Conservation (phyloP, 495 filamentous ascomycete genomes). For the Parathielavia appendiculata region DNA sequence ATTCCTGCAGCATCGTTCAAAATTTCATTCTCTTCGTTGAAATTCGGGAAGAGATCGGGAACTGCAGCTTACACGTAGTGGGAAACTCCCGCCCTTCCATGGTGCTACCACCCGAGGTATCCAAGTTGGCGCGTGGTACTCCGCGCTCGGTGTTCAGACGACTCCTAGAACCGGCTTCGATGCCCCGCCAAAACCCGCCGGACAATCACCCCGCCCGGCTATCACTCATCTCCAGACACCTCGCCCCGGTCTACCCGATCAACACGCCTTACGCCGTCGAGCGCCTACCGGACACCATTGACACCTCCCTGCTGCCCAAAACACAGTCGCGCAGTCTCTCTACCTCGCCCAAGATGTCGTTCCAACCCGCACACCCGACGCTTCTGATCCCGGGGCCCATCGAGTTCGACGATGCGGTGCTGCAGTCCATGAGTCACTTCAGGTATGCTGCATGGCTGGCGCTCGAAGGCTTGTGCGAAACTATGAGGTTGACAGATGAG, state of each 20-base stretch:
- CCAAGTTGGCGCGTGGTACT: constrained; percentile 33
- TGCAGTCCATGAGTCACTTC: constrained; percentile 92
- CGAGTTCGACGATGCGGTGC: constrained; percentile 96
- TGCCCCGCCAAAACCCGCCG: constrained; percentile 46
- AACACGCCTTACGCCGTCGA: constrained; percentile 46
- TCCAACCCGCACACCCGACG: constrained; percentile 72
- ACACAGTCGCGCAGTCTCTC: constrained; percentile 34
- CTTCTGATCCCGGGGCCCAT: constrained; percentile 94
- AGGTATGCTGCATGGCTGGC: constrained; percentile 50
- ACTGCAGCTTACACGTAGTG: constrained; percentile 13
- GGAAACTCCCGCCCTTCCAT: constrained; percentile 13
- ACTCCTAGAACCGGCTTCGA: constrained; percentile 31
- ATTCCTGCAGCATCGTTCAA: too few species aligned
- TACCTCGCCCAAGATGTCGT: constrained; percentile 58
- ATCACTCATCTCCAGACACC: constrained; percentile 75
- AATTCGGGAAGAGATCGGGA: too few species aligned
- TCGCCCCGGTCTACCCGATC: constrained; percentile 51
- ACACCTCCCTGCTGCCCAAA: constrained; percentile 30
- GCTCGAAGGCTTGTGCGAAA: not conserved
- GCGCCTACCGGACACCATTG: constrained; percentile 57
- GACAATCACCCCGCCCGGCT: constrained; percentile 63
- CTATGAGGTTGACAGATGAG: constrained; percentile 6
- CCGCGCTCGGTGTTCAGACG: constrained; percentile 28
- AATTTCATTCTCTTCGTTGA: too few species aligned
- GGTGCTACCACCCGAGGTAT: constrained; percentile 27